Base-by-base conservation (phyloP, 768 basidiomycete genomes). In the Ramaria sp. region DNA sequence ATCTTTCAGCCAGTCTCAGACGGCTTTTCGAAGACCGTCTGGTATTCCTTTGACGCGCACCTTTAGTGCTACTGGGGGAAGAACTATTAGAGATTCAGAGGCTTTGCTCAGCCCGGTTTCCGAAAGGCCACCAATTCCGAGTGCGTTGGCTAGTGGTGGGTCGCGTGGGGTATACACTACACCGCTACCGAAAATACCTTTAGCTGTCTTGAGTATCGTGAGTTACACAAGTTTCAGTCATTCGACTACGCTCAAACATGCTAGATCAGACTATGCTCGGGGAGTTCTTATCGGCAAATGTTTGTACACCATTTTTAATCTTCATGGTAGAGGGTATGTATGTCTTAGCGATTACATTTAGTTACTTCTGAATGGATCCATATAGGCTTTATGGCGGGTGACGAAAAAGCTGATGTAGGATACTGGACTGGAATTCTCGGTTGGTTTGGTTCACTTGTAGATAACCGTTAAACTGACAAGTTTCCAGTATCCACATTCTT, bases 231-330 rank as follows among this genome's bases (percentile, higher is more conserved):
- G 15, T 9, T 49, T 25, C 13, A 28, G 38, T 50, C 32, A 25
- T 47, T 34, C 32, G 8, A 18, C 24, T 34, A 39, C 27, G 37
- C 37, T 48, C 32, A 12, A 50, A 50, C 30, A 18, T 36, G 34
- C 20, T 16, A 24, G 20, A 36, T n/a, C 55, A 93, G 91, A 87
- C 87, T 4, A 87, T 96, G 85, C 78, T 97, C 12, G 92, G 92
- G 45, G 95, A 98, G 70, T 93, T 98, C 65, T 70, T 97, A 41
- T 88, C 83, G 3, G 94, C 96, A 20, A 95, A 95, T 66, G 88
- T 91, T 44, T 89, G 85, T 24, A 89, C 83, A 30, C 94, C 93
- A 6, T 96, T 95, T 66, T 68, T 97, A 52, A 71, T 97, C 42
- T 93, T 92, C 72, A 97, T 97, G 93, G 90, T 96, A 52, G 87